Evolutionary conservation across 2,329 filamentous ascomycete species (phyloP).

Genomic region (Magnaporthiopsis rhizophila): DNA sequence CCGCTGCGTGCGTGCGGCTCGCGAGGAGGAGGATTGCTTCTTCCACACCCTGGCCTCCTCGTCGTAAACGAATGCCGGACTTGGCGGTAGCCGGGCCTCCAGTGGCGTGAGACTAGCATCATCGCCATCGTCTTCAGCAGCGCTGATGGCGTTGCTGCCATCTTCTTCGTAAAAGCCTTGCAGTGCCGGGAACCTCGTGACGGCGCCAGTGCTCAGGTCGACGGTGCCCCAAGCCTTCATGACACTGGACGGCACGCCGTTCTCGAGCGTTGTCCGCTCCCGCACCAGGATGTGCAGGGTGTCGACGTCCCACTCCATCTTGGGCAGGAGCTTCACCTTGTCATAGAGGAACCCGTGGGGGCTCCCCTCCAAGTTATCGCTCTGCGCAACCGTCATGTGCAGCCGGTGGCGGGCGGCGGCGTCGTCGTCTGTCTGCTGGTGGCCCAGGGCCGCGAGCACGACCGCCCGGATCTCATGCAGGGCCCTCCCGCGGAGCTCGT

Average conservation of each 20-base stretch:
- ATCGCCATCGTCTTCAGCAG: conserved; percentile 1
- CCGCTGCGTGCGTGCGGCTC: not conserved
- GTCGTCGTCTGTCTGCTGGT: conserved; percentile 11
- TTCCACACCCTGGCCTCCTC: conserved; percentile 15
- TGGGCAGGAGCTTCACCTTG: conserved; percentile 41
- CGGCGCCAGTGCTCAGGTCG: conserved; percentile 19
- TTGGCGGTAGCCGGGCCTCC: conserved; percentile 8
- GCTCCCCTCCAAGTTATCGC: conserved; percentile 33
- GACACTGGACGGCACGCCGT: conserved; percentile 24
- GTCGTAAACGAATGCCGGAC: conserved; percentile 12
- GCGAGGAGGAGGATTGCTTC: conserved; percentile 8
- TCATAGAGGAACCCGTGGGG: conserved; percentile 42
- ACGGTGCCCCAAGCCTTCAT: conserved; percentile 53
- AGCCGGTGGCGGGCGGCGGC: conserved; percentile 26
- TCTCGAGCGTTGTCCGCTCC: conserved; percentile 25
- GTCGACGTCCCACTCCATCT: conserved; percentile 37
- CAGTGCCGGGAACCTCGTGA: conserved; percentile 17
- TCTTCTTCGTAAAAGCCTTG: conserved; percentile 15
- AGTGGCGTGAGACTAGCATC: not conserved
- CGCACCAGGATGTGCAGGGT: conserved; percentile 46
- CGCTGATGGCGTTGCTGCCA: not conserved
- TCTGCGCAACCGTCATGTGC: conserved; percentile 57
- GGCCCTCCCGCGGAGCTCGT: conserved; percentile 11
- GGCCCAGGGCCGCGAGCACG: conserved; percentile 29
- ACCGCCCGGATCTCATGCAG: conserved; percentile 26